Evolutionary conservation across 2,329 filamentous ascomycete species (phyloP).

Genomic region (Phoma sp.): DNA sequence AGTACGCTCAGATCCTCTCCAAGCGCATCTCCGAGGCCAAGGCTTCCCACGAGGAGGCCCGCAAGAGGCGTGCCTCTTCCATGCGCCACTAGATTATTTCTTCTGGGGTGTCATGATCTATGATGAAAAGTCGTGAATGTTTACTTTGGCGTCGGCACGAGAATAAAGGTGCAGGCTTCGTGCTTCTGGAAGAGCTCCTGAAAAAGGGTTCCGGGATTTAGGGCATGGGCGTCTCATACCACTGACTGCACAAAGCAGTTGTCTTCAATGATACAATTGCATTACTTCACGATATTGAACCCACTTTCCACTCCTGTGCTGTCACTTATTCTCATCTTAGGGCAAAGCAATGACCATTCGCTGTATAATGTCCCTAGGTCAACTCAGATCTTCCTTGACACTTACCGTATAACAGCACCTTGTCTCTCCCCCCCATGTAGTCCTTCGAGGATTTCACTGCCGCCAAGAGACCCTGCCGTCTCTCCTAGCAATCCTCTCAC

Average conservation of each 20-base stretch:
- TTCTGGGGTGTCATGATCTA: constrained; percentile 32
- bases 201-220: constrained; percentile 36
- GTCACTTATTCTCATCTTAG: neutral
- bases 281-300: constrained; percentile 37
- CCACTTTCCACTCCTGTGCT: neutral
- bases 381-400: no score
- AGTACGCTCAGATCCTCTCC: constrained; percentile 94
- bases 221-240: constrained; percentile 42
- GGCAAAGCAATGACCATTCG: neutral
- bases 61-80: constrained; percentile 96
- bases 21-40: constrained; percentile 98
- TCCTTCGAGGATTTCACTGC: constrained; percentile 84
- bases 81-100: constrained; percentile 45
- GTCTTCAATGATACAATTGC: constrained; percentile 47
- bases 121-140: constrained; percentile 44
- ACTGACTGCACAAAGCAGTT: constrained; percentile 45
- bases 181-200: constrained; percentile 37
- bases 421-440: constrained; percentile 81
- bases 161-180: constrained; percentile 21
- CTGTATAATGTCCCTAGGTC: neutral
- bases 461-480: constrained; percentile 65
- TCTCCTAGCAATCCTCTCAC: constrained; percentile 56
- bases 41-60: constrained; percentile 87
- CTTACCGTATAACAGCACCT: constrained; percentile 51
- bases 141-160: constrained; percentile 44